Evolutionary conservation across 148 eudicot genomes (phyloP), one percentile per base, ranked within the genome.

Genomic region (Vaccinium myrtillus): DNA sequence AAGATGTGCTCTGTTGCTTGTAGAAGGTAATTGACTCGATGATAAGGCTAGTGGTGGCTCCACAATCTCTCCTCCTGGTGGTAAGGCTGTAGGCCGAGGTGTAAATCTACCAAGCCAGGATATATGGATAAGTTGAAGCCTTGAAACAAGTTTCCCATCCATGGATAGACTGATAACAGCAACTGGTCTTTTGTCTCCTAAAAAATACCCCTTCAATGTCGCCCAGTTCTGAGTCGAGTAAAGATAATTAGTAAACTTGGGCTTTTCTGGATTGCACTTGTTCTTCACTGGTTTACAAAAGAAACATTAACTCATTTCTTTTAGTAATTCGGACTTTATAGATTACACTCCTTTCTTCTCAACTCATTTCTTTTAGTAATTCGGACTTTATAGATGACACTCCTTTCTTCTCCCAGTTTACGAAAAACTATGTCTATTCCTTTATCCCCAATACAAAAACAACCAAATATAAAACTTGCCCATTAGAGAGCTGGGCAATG

Each of bases 1-100:
- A 46, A 63, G 69, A 71, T 56, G 80, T 65, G 75, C 88, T 82
- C 78, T 87, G 11, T 25, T 36, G 39, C 39, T 85, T 65, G 71
- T 23, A 65, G 71, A 13, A 65, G 30, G 13, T n/a, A 9, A 65
- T 65, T 65, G 32, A 65, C 32, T 23, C 1, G 4, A 65, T 10
- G 71, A 65, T n/a, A 25, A 65, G 14, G 32, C 71, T 2, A 67
- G 39, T 36, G 39, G 25, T 65, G 71, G 71, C 15, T 5, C 1
- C 14, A 0, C 71, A 65, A 65, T 65, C 12, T n/a, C 32, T 5
- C 71, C 1, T 0, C 30, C 8, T 12, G 25, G 1, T 61, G 36
- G 4, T 23, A 63, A n/a, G 27, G 70, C 30, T 7, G 4, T 0
- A 8, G 27, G 30, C 11, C 11, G 12, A 1, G 27, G 27, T 63